Evolutionary conservation across 139 green algal genomes (phyloP).

Genomic region (Chlorella sp.): DNA sequence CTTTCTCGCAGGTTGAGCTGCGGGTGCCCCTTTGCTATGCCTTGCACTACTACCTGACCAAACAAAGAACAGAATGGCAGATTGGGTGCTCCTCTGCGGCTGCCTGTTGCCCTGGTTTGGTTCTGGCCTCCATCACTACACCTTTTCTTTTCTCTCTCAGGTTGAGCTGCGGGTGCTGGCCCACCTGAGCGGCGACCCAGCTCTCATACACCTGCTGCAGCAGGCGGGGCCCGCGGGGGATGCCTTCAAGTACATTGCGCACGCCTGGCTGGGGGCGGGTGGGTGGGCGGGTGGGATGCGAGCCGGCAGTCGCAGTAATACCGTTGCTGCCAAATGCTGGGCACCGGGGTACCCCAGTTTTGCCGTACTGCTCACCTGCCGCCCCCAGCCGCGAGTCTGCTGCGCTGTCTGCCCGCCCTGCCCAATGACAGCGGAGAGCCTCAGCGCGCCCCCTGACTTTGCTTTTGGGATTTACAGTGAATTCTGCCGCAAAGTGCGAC

Average conservation of each 20-base stretch:
- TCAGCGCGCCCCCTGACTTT: too few relatives aligned
- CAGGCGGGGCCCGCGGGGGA: constrained; percentile 45
- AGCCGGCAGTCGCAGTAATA: not conserved
- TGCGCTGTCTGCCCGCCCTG: not conserved
- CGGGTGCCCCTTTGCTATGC: too few relatives aligned
- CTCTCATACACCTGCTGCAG: constrained; percentile 53
- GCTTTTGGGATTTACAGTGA: too few relatives aligned
- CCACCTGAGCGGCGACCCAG: constrained; percentile 61
- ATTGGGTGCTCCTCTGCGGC: too few relatives aligned
- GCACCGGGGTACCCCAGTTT: not conserved
- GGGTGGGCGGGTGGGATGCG: not conserved
- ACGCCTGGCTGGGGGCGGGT: constrained; percentile 37
- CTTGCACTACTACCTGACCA: too few relatives aligned
- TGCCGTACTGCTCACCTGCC: not conserved
- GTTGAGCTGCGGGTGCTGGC: constrained; percentile 74
- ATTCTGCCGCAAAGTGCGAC: too few relatives aligned
- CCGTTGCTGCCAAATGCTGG: not conserved
- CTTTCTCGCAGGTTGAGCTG: too few relatives aligned
- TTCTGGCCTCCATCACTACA: not conserved
- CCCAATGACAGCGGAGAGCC: too few relatives aligned
- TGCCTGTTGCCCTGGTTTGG: not conserved
- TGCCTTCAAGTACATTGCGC: constrained; percentile 66
- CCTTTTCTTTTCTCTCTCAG: constrained; percentile 22
- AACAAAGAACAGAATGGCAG: too few relatives aligned
- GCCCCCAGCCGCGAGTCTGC: not conserved